Evolutionary conservation across 495 filamentous ascomycete genomes (phyloP).

Genomic region (Aspergillus homomorphus): DNA sequence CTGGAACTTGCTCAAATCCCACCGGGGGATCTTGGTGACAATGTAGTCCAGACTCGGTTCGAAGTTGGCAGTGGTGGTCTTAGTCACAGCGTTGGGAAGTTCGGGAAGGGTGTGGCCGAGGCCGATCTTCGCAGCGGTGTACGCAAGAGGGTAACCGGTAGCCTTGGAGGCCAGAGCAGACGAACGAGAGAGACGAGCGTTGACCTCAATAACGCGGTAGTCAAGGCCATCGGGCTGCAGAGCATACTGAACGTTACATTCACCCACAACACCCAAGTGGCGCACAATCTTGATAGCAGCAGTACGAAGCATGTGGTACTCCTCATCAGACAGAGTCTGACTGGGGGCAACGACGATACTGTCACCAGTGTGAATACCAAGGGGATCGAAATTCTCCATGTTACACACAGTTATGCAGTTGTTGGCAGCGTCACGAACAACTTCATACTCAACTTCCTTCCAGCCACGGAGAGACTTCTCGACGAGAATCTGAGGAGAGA

Average conservation of each 20-base stretch:
- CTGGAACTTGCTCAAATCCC: constrained; percentile 98
- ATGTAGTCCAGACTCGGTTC: constrained; percentile 96
- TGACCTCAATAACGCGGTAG: constrained; percentile 98
- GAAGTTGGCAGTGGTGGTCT: constrained; percentile 98
- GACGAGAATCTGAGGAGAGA: constrained; percentile 95
- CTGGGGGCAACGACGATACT: constrained; percentile 95
- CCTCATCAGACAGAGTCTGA: constrained; percentile 93
- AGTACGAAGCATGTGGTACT: constrained; percentile 98
- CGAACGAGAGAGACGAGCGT: constrained; percentile 90
- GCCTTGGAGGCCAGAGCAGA: constrained; percentile 96
- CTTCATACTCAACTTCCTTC: constrained; percentile 99
- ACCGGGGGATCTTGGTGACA: constrained; percentile 96
- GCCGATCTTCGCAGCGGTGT: constrained; percentile 95
- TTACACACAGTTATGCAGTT: constrained; percentile 99
- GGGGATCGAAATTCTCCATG: constrained; percentile 99
- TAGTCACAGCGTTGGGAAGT: constrained; percentile 94
- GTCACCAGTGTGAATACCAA: constrained; percentile 95
- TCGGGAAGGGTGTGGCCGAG: constrained; percentile 92
- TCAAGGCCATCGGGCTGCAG: constrained; percentile 91
- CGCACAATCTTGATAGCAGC: constrained; percentile 95
- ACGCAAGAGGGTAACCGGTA: constrained; percentile 92
- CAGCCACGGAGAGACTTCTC: constrained; percentile 99
- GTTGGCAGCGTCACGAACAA: constrained; percentile 88
- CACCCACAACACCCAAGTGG: constrained; percentile 91
- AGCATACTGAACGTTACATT: constrained; percentile 98